Percentiles rank a stretch among this genome's conserved stretches.
phyloP scores from a whole-genome alignment of 225 moss, liverwort and hornwort genomes.

The Lunularia cruciata region DNA sequence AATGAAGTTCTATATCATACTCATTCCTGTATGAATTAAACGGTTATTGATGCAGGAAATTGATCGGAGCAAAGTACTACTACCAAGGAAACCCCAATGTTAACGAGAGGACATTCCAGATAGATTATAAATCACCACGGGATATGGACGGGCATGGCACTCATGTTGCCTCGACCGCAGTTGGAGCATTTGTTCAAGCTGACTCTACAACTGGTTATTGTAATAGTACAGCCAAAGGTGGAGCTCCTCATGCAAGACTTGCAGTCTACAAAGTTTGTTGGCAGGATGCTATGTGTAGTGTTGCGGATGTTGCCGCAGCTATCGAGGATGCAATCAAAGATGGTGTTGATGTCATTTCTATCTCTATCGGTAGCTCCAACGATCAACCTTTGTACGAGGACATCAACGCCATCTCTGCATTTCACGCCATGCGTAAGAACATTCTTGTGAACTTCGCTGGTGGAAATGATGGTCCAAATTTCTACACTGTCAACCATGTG shows the following conservation, averaged over 20 bases:
- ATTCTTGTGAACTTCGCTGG: constrained; percentile 16
- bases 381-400: constrained; percentile 2
- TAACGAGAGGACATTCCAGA: constrained; percentile 8
- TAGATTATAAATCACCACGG: constrained; percentile 16
- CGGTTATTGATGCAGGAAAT: constrained; percentile 17
- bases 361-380: constrained; percentile 3
- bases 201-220: constrained; percentile 21
- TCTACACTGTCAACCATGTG: not conserved
- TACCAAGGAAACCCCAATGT: not conserved
- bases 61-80: constrained; percentile 26
- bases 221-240: constrained; percentile 20
- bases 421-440: constrained; percentile 18
- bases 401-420: constrained; percentile 9
- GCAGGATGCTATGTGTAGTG: not conserved
- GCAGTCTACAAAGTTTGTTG: constrained; percentile 32
- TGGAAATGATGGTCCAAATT: constrained; percentile 7
- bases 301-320: constrained; percentile 26
- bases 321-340: constrained; percentile 31
- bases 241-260: constrained; percentile 23
- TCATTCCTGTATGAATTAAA: too few relatives aligned
- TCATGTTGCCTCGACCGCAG: constrained; percentile 17
- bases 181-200: not conserved
- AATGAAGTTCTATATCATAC: too few relatives aligned
- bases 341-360: constrained; percentile 30
- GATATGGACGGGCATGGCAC: constrained; percentile 24